These are phyloP conservation scores for Chlorella sp. DNA, from an alignment of 139 green algal genomes.

Conservation along the genomic window DNA sequence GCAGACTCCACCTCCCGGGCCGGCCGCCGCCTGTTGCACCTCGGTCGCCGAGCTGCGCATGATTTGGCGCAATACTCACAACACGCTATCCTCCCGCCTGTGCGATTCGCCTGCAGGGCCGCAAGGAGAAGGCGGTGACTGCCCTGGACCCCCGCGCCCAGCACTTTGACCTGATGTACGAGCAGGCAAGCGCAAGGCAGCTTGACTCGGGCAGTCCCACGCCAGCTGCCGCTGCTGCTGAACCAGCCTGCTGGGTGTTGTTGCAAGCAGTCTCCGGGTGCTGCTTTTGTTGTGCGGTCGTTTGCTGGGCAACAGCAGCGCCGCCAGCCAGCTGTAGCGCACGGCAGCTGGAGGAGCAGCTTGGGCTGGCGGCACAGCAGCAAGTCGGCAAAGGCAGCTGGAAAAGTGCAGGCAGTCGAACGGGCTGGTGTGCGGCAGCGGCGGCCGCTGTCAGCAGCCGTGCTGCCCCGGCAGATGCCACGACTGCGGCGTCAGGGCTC, in stretches of 20 bases:
- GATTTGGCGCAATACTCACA: no score
- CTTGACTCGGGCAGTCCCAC: no score
- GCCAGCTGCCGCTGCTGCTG: not conserved
- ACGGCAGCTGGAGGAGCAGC: not conserved
- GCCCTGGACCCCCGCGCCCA: constrained; percentile 94
- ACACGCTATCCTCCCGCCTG: no score
- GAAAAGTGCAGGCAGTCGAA: not conserved
- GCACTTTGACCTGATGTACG: constrained; percentile 99
- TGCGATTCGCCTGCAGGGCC: constrained; percentile 4
- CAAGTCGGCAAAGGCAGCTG: not conserved
- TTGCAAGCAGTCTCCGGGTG: no score
- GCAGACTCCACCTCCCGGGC: no score
- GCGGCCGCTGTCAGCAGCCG: no score
- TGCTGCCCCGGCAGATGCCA: no score
- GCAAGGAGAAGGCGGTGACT: constrained; percentile 88
- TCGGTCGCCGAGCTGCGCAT: no score
- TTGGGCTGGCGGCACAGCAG: not conserved
- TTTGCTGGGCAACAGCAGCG: not conserved
- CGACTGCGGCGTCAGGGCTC: no score
- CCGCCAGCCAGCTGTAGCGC: not conserved
- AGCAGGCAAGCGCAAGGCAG: constrained; percentile 61
- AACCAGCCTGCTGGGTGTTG: no score
- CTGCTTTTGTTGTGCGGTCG: not conserved
- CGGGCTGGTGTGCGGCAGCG: no score
- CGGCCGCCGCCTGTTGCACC: no score